Percentiles rank a stretch among this genome's conserved stretches.
Evolutionary conservation across 2,329 filamentous ascomycete species (phyloP).

Genomic region (Phaeosphaeriaceae sp.): DNA sequence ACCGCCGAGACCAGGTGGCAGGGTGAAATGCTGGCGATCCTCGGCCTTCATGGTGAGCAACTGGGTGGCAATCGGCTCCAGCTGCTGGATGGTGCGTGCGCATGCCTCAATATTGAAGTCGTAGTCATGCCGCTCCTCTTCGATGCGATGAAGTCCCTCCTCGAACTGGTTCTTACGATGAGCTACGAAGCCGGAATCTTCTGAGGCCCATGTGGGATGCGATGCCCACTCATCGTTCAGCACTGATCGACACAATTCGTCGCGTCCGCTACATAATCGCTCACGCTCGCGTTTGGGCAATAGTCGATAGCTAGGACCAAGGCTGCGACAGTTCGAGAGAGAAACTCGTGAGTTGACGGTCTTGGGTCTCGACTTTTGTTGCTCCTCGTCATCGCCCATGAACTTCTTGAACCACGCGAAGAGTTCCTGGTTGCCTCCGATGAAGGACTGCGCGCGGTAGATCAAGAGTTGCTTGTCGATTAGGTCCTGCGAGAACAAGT

Average conservation of each 20-base stretch:
- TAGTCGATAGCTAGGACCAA: constrained; percentile 93
- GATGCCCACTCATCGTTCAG: constrained; percentile 98
- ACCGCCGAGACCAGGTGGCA: constrained; percentile 85
- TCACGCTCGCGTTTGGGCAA: constrained; percentile 89
- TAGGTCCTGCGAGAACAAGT: constrained; percentile 90
- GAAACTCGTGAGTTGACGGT: constrained; percentile 86
- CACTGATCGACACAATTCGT: constrained; percentile 91
- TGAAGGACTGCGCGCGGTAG: constrained; percentile 83
- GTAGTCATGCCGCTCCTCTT: constrained; percentile 98
- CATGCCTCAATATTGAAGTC: constrained; percentile 98
- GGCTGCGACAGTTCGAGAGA: constrained; percentile 91
- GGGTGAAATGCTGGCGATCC: constrained; percentile 77
- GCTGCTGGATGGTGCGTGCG: constrained; percentile 90
- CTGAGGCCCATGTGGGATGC: constrained; percentile 97
- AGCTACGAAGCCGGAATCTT: constrained; percentile 96
- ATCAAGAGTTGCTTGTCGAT: constrained; percentile 86
- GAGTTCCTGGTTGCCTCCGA: constrained; percentile 88
- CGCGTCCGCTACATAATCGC: constrained; percentile 90
- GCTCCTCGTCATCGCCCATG: constrained; percentile 75
- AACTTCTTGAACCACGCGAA: constrained; percentile 88
- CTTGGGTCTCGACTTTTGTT: constrained; percentile 57
- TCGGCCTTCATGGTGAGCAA: constrained; percentile 78
- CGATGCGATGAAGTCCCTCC: constrained; percentile 92
- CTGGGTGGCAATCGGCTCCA: constrained; percentile 92
- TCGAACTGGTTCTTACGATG: constrained; percentile 97